phyloP scores from a whole-genome alignment of 2,329 filamentous ascomycete genomes.

The Aspergillus alliaceus region DNA sequence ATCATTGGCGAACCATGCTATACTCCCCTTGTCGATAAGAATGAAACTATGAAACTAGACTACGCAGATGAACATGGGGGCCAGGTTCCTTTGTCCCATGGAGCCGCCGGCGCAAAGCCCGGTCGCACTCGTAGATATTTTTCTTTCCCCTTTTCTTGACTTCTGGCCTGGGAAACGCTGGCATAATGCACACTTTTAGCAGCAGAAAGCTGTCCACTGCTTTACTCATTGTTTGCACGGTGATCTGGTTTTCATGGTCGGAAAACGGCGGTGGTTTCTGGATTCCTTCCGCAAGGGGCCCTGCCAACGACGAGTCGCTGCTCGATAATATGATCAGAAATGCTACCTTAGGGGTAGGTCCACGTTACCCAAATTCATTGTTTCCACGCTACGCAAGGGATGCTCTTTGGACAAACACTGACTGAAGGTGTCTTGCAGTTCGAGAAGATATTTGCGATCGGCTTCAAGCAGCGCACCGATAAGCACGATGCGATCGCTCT shows the following conservation, averaged over 20 bases:
- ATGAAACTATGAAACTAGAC: background rate
- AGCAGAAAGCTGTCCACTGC: background rate
- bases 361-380: too few species aligned
- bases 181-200: background rate
- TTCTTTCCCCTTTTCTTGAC: background rate
- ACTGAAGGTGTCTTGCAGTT: background rate
- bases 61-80: background rate
- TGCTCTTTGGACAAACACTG: too few species aligned
- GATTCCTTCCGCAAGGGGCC: background rate
- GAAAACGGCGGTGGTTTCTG: background rate
- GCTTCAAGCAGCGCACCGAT: slow-evolving; percentile 1
- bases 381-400: too few species aligned
- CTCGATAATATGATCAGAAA: background rate
- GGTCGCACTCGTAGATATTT: background rate
- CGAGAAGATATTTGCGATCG: slow-evolving; percentile 1
- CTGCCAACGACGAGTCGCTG: background rate
- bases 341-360: background rate
- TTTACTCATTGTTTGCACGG: background rate
- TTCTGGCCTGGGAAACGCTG: background rate
- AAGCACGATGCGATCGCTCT: slow-evolving; percentile 2
- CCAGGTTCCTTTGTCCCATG: background rate
- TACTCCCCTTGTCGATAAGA: background rate
- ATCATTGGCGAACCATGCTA: background rate
- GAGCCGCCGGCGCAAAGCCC: background rate
- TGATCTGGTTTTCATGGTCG: background rate